Evolutionary conservation across 176 grass and related monocot genomes (phyloP).

Genomic region (Oryza nivara): DNA sequence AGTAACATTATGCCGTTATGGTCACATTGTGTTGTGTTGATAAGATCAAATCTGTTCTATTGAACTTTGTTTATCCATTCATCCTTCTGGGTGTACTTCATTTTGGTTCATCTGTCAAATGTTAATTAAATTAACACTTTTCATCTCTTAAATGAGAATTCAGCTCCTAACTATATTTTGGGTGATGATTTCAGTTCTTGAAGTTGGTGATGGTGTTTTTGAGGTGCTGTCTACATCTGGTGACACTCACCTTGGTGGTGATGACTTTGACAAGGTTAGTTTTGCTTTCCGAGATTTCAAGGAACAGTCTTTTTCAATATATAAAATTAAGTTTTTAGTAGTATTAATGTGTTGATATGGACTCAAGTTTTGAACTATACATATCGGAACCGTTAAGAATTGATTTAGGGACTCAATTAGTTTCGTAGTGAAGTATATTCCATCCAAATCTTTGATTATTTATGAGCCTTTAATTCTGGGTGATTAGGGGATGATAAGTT

Average conservation of each 20-base stretch:
- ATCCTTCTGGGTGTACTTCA: neutral
- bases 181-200: constrained; percentile 53
- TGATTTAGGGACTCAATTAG: neutral
- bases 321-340: neutral
- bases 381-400: neutral
- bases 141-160: constrained; percentile 14
- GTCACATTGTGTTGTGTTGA: neutral
- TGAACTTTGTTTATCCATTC: neutral
- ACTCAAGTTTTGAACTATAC: neutral
- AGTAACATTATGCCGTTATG: neutral
- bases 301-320: neutral
- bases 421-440: no score
- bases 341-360: neutral
- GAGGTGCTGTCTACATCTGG: constrained; percentile 85
- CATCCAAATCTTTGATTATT: neutral
- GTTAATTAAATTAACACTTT: neutral
- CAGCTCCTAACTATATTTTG: constrained; percentile 6
- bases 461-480: neutral
- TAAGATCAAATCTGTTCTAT: neutral
- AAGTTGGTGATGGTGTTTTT: constrained; percentile 88
- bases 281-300: neutral
- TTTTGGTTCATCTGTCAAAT: neutral
- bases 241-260: constrained; percentile 80
- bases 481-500: neutral
- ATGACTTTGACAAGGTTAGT: constrained; percentile 89